Percentiles rank a stretch among this genome's conserved stretches.
phyloP scores from a whole-genome alignment of 163 green algal species.

The Scenedesmus sp. region DNA sequence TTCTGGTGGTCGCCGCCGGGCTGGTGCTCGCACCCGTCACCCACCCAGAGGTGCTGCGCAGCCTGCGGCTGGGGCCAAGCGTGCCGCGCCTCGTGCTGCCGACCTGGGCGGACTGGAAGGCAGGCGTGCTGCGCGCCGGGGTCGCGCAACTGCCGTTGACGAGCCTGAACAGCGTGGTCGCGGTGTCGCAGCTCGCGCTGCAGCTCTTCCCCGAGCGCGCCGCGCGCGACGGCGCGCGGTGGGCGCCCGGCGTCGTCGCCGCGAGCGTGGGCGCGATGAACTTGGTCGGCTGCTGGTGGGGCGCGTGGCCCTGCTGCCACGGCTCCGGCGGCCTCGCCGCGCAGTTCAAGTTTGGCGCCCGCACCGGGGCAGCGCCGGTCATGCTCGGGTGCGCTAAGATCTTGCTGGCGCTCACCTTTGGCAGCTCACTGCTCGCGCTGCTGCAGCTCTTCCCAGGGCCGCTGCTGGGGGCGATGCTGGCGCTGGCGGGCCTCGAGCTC shows the following conservation, averaged over 20 bases:
- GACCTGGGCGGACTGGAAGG: conserved; percentile 19
- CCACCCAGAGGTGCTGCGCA: conserved; percentile 24
- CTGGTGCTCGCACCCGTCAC: conserved; percentile 57
- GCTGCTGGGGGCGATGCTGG: conserved; percentile 76
- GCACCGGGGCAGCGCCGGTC: conserved; percentile 67
- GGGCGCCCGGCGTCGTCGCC: conserved; percentile 52
- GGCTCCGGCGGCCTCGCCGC: conserved; percentile 81
- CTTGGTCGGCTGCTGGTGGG: conserved; percentile 74
- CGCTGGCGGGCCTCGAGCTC: conserved; percentile 70
- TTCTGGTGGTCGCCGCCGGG: conserved; percentile 64
- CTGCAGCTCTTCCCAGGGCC: conserved; percentile 71
- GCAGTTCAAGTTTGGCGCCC: conserved; percentile 78
- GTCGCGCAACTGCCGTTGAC: conserved; percentile 87
- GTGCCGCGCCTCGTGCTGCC: conserved; percentile 39
- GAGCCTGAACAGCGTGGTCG: conserved; percentile 82
- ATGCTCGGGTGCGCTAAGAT: conserved; percentile 80
- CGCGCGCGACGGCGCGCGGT: conserved; percentile 17
- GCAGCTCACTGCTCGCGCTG: conserved; percentile 66
- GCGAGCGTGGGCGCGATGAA: conserved; percentile 80
- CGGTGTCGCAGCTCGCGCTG: conserved; percentile 71
- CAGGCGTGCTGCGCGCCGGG: conserved; percentile 22
- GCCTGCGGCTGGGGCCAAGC: conserved; percentile 46
- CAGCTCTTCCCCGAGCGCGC: conserved; percentile 64
- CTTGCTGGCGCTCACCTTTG: conserved; percentile 71
- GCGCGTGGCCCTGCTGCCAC: conserved; percentile 82